Evolutionary conservation across 163 green algal genomes (phyloP).

Genomic region (Dunaliella salina): DNA sequence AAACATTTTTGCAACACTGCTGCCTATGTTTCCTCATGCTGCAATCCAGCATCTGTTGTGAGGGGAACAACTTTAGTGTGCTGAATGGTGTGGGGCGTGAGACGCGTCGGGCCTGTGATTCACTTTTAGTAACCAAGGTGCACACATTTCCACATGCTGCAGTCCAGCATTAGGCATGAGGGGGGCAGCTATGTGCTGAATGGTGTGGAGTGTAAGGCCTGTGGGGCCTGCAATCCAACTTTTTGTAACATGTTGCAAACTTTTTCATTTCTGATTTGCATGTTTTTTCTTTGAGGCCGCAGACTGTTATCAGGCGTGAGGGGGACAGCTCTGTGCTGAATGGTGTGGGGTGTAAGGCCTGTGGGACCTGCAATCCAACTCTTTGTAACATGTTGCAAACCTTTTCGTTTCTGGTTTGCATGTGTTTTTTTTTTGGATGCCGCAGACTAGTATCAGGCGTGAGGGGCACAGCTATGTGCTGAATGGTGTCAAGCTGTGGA

Average conservation of each 20-base stretch:
- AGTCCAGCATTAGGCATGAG: neutral
- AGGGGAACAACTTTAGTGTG: slow-evolving; percentile 41
- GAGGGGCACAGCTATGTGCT: slow-evolving; percentile 43
- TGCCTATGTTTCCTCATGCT: too few species aligned
- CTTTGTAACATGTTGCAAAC: too few species aligned
- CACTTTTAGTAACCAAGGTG: too few species aligned
- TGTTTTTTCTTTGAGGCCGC: too few species aligned
- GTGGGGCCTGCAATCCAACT: slow-evolving; percentile 60
- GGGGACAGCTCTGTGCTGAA: slow-evolving; percentile 44
- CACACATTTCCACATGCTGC: too few species aligned
- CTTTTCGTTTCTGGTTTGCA: too few species aligned
- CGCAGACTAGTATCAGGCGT: slow-evolving; percentile 40
- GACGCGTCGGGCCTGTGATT: slow-evolving; percentile 84
- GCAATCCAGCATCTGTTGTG: neutral
- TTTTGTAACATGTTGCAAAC: too few species aligned
- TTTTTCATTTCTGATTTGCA: too few species aligned
- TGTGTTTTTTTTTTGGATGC: too few species aligned
- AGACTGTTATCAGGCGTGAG: slow-evolving; percentile 38
- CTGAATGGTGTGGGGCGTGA: slow-evolving; percentile 85
- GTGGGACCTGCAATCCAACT: slow-evolving; percentile 83
- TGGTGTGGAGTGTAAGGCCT: slow-evolving; percentile 89
- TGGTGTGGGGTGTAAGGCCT: slow-evolving; percentile 90
- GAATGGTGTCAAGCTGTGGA: slow-evolving; percentile 88
- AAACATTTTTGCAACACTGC: too few species aligned
- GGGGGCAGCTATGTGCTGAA: slow-evolving; percentile 44